These are phyloP conservation scores for Pulchroboletus neoregius DNA, from an alignment of 1,284 basidiomycete species.

Conservation along the genomic window DNA sequence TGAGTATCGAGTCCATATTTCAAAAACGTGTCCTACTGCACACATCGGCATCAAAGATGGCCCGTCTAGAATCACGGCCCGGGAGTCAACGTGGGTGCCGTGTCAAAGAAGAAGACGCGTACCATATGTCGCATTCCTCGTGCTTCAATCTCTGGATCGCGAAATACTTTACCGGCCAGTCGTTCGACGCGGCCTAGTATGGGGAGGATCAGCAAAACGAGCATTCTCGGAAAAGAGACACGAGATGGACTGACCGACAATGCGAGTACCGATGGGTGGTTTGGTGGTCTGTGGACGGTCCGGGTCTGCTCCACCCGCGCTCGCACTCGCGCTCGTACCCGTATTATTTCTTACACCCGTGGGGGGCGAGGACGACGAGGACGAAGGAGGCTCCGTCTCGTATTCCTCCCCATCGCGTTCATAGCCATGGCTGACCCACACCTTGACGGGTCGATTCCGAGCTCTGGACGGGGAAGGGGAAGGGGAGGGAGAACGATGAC, in stretches of 20 bases:
- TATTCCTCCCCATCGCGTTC: constrained; percentile 20
- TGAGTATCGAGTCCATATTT: no score
- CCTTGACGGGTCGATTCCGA: no score
- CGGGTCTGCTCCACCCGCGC: no score
- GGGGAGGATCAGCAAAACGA: neutral
- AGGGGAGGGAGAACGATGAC: neutral
- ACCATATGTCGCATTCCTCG: constrained; percentile 22
- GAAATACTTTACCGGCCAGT: constrained; percentile 21
- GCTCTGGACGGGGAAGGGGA: no score
- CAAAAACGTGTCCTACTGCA: neutral
- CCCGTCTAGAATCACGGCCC: neutral
- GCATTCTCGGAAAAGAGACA: neutral
- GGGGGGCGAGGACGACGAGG: neutral
- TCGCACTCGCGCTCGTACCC: no score
- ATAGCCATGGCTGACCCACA: constrained; percentile 11
- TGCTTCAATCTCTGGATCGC: constrained; percentile 20
- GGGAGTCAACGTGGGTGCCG: neutral
- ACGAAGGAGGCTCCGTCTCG: neutral
- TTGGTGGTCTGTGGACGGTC: neutral
- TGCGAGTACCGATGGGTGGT: constrained; percentile 4
- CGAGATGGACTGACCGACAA: constrained; percentile 9
- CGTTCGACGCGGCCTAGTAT: constrained; percentile 15
- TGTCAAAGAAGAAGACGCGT: neutral
- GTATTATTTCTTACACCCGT: neutral
- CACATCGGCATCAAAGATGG: neutral